Conservation (phyloP, 495 filamentous ascomycete genomes). For the Penicillium roqueforti region DNA sequence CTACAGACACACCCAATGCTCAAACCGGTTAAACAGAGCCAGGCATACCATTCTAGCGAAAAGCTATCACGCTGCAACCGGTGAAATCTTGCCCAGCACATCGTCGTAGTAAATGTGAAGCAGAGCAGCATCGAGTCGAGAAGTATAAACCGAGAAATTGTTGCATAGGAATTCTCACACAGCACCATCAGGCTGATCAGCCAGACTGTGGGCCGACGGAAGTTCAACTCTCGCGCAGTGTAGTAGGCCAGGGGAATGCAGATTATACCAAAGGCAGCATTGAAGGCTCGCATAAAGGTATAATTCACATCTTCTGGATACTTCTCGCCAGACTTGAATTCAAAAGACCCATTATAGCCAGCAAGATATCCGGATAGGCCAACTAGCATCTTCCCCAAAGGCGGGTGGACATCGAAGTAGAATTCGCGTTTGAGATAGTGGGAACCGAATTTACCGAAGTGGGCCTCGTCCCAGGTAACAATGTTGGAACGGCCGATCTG, state of each 20-base stretch:
- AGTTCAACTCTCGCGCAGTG: constrained; percentile 84
- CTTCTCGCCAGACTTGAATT: constrained; percentile 97
- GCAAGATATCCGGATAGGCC: constrained; percentile 92
- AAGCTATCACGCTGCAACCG: constrained; percentile 78
- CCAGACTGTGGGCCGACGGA: constrained; percentile 85
- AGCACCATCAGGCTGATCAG: constrained; percentile 93
- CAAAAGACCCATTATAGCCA: constrained; percentile 98
- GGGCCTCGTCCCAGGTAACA: constrained; percentile 98
- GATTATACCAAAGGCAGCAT: constrained; percentile 86
- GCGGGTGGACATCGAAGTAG: constrained; percentile 99
- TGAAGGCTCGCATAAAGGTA: constrained; percentile 98
- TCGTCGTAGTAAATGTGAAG: constrained; percentile 92
- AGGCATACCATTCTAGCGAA: constrained; percentile 81
- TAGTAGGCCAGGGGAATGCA: constrained; percentile 94
- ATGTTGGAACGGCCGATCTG: constrained; percentile 94
- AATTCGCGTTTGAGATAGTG: constrained; percentile 98
- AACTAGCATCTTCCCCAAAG: constrained; percentile 96
- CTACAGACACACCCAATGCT: constrained; percentile 97
- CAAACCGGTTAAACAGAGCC: constrained; percentile 85
- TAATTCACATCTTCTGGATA: constrained; percentile 95
- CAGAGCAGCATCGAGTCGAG: constrained; percentile 97
- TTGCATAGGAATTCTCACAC: constrained; percentile 97
- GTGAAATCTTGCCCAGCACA: constrained; percentile 97
- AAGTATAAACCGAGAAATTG: constrained; percentile 95
- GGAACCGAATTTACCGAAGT: constrained; percentile 98